Conservation (phyloP, 805 yeast species). For the Brettanomyces bruxellensis region DNA sequence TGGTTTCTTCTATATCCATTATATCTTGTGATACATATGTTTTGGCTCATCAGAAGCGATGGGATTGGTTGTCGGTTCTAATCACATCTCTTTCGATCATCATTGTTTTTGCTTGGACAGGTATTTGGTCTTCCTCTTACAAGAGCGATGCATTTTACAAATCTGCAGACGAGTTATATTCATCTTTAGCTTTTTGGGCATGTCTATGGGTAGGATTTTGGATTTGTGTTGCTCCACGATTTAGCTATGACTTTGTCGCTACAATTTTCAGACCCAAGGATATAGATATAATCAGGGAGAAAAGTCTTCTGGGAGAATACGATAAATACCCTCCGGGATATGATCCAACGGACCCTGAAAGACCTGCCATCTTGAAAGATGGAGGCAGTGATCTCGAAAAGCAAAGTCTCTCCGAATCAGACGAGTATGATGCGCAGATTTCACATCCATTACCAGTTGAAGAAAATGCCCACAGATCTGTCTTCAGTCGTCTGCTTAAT, state of each 20-base stretch:
- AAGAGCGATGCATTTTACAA: slow-evolving; percentile 54
- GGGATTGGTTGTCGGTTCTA: slow-evolving; percentile 69
- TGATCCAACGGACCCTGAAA: slow-evolving; percentile 75
- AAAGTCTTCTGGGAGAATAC: slow-evolving; percentile 58
- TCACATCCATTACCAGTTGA: background rate
- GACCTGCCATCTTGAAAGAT: slow-evolving; percentile 27
- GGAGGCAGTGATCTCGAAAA: background rate
- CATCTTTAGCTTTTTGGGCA: slow-evolving; percentile 58
- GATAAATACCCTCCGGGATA: slow-evolving; percentile 56
- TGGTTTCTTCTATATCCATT: slow-evolving; percentile 59
- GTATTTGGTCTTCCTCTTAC: slow-evolving; percentile 57
- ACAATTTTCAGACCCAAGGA: slow-evolving; percentile 54
- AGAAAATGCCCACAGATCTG: slow-evolving; percentile 14
- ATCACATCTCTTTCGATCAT: slow-evolving; percentile 50
- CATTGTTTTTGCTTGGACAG: slow-evolving; percentile 67
- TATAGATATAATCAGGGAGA: slow-evolving; percentile 65
- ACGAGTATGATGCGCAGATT: background rate
- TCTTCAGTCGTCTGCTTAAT: slow-evolving; percentile 30
- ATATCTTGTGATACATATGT: slow-evolving; percentile 60
- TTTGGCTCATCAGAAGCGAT: slow-evolving; percentile 58
- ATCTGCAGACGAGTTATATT: slow-evolving; percentile 57
- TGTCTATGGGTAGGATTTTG: slow-evolving; percentile 55
- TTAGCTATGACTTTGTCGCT: slow-evolving; percentile 46
- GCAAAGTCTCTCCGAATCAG: background rate
- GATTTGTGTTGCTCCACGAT: slow-evolving; percentile 59